Evolutionary conservation across 2,329 filamentous ascomycete species (phyloP).

Genomic region (Paraphoma chrysanthemicola): DNA sequence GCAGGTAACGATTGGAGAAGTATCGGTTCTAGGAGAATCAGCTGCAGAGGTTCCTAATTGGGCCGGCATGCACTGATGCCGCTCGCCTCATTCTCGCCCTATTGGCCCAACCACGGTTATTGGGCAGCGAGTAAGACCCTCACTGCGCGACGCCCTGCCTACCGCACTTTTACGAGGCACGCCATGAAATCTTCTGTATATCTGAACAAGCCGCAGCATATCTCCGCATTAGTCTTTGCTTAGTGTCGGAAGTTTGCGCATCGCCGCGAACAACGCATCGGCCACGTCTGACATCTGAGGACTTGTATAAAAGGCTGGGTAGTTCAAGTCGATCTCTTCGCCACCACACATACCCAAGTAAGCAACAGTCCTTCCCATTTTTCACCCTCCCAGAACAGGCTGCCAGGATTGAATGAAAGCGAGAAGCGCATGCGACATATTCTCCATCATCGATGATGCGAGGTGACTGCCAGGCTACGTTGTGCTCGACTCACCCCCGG

Average conservation of each 20-base stretch:
- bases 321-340: no score
- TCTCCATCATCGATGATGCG: no score
- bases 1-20: constrained; percentile 3
- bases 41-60: constrained; percentile 21
- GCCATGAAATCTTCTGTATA: no score
- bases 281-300: constrained; percentile 38
- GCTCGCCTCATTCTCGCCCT: constrained; percentile 40
- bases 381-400: no score
- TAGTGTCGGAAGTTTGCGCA: constrained; percentile 6
- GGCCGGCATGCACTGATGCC: constrained; percentile 34
- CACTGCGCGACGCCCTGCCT: constrained; percentile 13
- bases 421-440: no score
- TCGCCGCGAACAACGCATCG: constrained; percentile 16
- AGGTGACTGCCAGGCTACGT: no score
- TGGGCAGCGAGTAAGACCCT: constrained; percentile 32
- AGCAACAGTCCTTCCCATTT: no score
- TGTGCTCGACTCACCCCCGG: no score
- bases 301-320: no score
- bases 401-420: no score
- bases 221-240: constrained; percentile 10
- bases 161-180: constrained; percentile 6
- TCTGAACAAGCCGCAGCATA: no score
- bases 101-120: constrained; percentile 32
- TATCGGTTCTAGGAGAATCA: constrained; percentile 1
- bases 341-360: no score